Percentiles rank a stretch among this genome's conserved stretches.
phyloP scores from a whole-genome alignment of 352 stramenopile species.

The Phytopythium ostracodes region DNA sequence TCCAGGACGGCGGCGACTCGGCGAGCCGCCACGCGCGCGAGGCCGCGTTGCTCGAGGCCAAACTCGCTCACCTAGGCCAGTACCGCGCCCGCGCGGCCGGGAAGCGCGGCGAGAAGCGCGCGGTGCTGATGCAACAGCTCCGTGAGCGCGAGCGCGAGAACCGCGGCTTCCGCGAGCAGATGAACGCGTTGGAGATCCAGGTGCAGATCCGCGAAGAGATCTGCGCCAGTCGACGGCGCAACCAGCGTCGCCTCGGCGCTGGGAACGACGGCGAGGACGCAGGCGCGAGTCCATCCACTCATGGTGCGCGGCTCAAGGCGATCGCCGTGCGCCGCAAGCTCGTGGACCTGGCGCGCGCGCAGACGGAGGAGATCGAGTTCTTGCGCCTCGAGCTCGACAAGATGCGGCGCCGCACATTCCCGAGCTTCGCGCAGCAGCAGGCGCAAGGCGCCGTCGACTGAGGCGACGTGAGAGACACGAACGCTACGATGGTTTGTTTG shows the following conservation, averaged over 20 bases:
- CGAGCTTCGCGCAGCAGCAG: conserved; percentile 79
- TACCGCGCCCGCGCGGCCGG: conserved; percentile 56
- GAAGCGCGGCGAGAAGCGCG: conserved; percentile 53
- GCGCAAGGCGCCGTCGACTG: conserved; percentile 28
- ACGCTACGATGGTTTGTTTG: conserved; percentile 15
- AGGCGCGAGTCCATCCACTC: too few species aligned
- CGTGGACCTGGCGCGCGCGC: conserved; percentile 83
- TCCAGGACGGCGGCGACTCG: conserved; percentile 75
- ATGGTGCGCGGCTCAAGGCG: conserved; percentile 57
- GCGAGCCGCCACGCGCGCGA: conserved; percentile 77
- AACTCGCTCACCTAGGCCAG: conserved; percentile 57
- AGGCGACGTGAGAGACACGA: not conserved
- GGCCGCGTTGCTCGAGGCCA: conserved; percentile 64
- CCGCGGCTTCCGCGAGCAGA: conserved; percentile 64
- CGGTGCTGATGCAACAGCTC: conserved; percentile 55
- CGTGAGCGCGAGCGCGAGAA: conserved; percentile 81
- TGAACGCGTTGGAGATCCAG: conserved; percentile 70
- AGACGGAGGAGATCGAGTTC: conserved; percentile 91
- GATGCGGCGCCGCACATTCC: conserved; percentile 91
- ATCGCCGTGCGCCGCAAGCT: conserved; percentile 87
- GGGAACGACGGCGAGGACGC: not conserved
- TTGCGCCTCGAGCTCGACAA: conserved; percentile 87
- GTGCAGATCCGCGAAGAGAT: conserved; percentile 90
- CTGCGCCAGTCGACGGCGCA: conserved; percentile 51
- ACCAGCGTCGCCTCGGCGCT: conserved; percentile 10